Base-by-base conservation (phyloP, 139 green algal species). In the Pedinophyceae sp. region DNA sequence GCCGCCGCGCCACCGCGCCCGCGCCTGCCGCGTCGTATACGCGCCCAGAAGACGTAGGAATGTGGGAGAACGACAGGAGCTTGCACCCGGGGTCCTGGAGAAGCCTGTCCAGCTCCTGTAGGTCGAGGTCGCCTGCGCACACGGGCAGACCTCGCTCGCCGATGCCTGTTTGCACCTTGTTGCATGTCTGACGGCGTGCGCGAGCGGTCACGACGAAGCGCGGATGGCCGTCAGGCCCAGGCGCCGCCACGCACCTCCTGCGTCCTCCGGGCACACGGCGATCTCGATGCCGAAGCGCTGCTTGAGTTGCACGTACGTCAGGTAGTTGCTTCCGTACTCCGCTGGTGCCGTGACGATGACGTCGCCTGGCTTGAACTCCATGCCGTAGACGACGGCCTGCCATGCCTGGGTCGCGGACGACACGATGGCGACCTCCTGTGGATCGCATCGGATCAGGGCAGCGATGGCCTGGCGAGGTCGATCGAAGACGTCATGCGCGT, bases 311-410 rank as follows among this genome's bases (percentile, higher is more conserved):
- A 87, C 60, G 40, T 67, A 78, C 2, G 71, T 67, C 2, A 85
- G 62, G 48, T 60, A 79, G 59, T 87, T 87, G 41, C 30, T 64
- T n/a, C 67, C 77, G 50, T 87, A 87, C 60, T 87, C 79, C 1
- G 49, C 47, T 2, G 73, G 17, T 2, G 60, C 71, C 7, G 72
- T 82, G 28, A 84, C 54, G 16, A 87, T 54, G 4, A 62, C 25
- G 52, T 85, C 74, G 19, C 72, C 77, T 13, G 41, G 26, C 23
- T 64, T 48, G 38, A 73, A 77, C 6, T 19, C 45, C 15, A 87
- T 58, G 4, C 79, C 79, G 30, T 73, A 72, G 24, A 87, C 69
- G 3, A 83, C 77, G 49, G 76, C 68, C 26, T 67, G 60, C 77
- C 75, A 85, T 1, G 75, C 72, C 2, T 39, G 23, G 2, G 72